These are phyloP conservation scores for Licmophora abbreviata DNA, from an alignment of 108 stramenopile species.

Conservation along the genomic window DNA sequence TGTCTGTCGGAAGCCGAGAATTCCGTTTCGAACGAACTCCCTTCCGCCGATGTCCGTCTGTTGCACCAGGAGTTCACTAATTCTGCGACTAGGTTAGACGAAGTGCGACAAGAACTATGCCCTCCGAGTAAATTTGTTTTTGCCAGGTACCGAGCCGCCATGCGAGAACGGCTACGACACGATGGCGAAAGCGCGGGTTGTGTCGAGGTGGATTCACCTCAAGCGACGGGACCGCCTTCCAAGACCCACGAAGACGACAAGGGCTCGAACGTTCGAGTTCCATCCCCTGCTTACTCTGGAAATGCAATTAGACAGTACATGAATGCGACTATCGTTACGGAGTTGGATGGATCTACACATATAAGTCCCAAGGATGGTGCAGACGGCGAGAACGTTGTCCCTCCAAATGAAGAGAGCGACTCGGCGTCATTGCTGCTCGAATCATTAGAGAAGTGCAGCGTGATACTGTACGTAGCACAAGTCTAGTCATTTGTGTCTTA, in stretches of 20 bases:
- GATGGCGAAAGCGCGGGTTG: too few relatives aligned
- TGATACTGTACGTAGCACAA: slow-evolving; percentile 3
- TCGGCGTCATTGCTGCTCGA: slow-evolving; percentile 5
- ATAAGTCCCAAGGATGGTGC: too few relatives aligned
- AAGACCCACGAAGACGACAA: too few relatives aligned
- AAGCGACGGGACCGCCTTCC: background rate
- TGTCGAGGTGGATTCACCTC: slow-evolving; percentile 1
- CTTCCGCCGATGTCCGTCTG: slow-evolving; percentile 13
- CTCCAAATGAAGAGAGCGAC: background rate
- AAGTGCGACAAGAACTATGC: background rate
- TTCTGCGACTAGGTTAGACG: slow-evolving; percentile 4
- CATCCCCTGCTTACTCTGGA: too few relatives aligned
- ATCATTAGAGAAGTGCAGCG: background rate
- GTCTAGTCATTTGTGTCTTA: background rate
- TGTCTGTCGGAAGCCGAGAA: slow-evolving; percentile 8
- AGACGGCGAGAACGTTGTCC: background rate
- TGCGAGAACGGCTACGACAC: background rate
- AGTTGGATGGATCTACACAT: too few relatives aligned
- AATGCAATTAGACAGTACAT: too few relatives aligned
- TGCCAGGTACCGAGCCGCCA: slow-evolving; percentile 28
- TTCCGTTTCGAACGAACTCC: slow-evolving; percentile 18
- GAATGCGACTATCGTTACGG: too few relatives aligned
- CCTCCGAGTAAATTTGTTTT: slow-evolving; percentile 22
- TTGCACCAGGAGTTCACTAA: slow-evolving; percentile 18
- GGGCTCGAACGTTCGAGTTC: too few relatives aligned